Percentiles rank a stretch among this genome's conserved stretches.
These are phyloP conservation scores for Casuarina cunninghamiana DNA, from an alignment of 306 rosid species.

Conservation along the genomic window DNA sequence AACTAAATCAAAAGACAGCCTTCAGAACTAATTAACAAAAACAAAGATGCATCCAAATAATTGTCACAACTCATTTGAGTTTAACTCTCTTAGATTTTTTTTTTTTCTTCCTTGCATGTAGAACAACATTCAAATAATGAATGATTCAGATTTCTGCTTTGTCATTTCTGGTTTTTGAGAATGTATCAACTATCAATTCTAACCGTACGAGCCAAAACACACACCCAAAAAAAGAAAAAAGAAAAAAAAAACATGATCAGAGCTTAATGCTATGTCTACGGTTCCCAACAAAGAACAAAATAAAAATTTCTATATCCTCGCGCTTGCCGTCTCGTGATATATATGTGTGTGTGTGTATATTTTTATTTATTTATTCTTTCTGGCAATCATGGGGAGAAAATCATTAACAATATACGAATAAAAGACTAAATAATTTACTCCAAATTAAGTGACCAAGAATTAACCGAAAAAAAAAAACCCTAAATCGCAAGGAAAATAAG, in stretches of 20 bases:
- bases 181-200: no score
- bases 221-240: no score
- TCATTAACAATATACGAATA: not conserved
- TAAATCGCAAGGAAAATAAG: not conserved
- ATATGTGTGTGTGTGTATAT: no score
- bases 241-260: not conserved
- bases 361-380: not conserved
- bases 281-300: no score
- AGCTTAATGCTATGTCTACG: not conserved
- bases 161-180: not conserved
- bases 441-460: not conserved
- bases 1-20: not conserved
- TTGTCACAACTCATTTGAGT: not conserved
- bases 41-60: not conserved
- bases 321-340: no score
- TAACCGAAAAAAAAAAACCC: not conserved
- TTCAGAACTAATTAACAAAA: not conserved
- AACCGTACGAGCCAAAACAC: no score
- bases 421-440: not conserved
- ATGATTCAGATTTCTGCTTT: not conserved
- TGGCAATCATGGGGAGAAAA: constrained; percentile 10
- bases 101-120: not conserved
- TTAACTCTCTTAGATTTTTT: not conserved
- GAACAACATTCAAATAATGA: not conserved
- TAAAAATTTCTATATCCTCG: no score